A percentile compares a stretch with the other conserved stretches of the same genome.
Evolutionary conservation across 495 filamentous ascomycete species (phyloP).

Genomic region (Aspergillus bridgeri): DNA sequence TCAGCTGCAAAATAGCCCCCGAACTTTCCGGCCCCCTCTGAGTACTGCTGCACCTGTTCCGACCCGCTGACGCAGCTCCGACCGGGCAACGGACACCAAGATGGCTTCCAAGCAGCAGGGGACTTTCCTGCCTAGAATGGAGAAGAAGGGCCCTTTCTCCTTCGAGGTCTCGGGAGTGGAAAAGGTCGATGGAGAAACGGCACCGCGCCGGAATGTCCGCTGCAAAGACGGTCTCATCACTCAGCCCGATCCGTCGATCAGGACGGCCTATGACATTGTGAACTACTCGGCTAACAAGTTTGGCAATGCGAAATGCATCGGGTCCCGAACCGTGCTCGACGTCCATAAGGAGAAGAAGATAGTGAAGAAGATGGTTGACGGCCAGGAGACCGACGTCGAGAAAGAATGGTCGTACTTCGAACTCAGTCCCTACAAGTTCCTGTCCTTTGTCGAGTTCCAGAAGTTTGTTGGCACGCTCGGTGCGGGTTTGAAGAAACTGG

Average conservation of each 20-base stretch:
- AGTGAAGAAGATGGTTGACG: slow-evolving; percentile 81
- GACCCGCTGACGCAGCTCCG: not conserved
- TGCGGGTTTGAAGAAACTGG: slow-evolving; percentile 64
- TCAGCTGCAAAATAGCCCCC: not conserved
- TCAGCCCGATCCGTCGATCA: slow-evolving; percentile 56
- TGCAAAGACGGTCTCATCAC: slow-evolving; percentile 57
- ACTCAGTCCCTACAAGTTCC: slow-evolving; percentile 69
- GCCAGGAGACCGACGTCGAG: slow-evolving; percentile 69
- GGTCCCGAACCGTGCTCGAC: slow-evolving; percentile 65
- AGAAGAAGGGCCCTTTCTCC: slow-evolving; percentile 50
- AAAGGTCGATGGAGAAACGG: slow-evolving; percentile 71
- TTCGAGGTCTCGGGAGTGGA: slow-evolving; percentile 63
- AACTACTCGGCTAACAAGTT: slow-evolving; percentile 64
- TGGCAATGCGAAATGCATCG: slow-evolving; percentile 75
- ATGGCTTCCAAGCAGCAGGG: not conserved
- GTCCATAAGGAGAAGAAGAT: slow-evolving; percentile 78
- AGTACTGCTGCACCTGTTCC: not conserved
- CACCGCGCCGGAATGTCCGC: slow-evolving; percentile 65
- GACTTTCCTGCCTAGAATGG: slow-evolving; percentile 40
- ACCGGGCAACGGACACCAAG: not conserved
- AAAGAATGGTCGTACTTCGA: slow-evolving; percentile 88
- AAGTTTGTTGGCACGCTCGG: slow-evolving; percentile 59
- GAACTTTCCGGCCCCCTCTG: not conserved
- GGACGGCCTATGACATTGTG: slow-evolving; percentile 72
- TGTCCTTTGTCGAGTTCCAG: slow-evolving; percentile 75